Base-by-base conservation (phyloP, 495 filamentous ascomycete species). In the Hypoxylon trugodes region DNA sequence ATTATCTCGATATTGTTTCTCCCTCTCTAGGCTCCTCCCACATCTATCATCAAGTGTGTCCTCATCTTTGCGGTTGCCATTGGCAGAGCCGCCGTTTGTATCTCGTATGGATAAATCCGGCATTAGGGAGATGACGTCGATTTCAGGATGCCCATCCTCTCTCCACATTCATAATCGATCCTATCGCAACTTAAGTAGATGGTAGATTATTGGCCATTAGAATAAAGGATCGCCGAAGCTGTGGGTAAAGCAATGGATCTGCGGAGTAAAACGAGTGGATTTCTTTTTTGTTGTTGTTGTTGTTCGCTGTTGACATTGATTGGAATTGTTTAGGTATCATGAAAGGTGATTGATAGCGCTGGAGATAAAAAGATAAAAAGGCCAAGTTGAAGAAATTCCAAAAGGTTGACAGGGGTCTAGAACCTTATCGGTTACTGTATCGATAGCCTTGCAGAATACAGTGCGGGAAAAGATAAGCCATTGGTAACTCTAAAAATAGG, bases 1-100 rank as follows among this genome's bases (percentile, higher is more conserved):
- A 38, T 50, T 37, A 30, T 57, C 57, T 43, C 46, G 51, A 40
- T 38, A 33, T 4, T 58, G 49, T 10, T 56, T 32, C 13, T 55
- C 47, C 33, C 65, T 63, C 47, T 55, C 42, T 47, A 63, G 50
- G 19, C 48, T 63, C 22, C 59, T 63, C 41, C 59, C 59, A 1
- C 19, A 19, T 22, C 65, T 59, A 18, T 64, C 65, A 8, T 53
- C 59, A 12, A 18, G 4, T 6, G 42, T 2, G 15, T 47, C 9
- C 4, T 41, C 26, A 15, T 16, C 50, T 38, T 38, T 15, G 57
- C 51, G 28, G 15, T 9, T 42, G 16, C 26, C 49, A 9, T 53
- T 26, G 38, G 30, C 40, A 32, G 9, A 12, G 26, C 38, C 47
- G 45, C 42, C 41, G 32, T 33, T 41, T 6, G 25, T 18, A 16